Conservation (phyloP, 495 filamentous ascomycete species). For the Baudoinia panamericana region DNA sequence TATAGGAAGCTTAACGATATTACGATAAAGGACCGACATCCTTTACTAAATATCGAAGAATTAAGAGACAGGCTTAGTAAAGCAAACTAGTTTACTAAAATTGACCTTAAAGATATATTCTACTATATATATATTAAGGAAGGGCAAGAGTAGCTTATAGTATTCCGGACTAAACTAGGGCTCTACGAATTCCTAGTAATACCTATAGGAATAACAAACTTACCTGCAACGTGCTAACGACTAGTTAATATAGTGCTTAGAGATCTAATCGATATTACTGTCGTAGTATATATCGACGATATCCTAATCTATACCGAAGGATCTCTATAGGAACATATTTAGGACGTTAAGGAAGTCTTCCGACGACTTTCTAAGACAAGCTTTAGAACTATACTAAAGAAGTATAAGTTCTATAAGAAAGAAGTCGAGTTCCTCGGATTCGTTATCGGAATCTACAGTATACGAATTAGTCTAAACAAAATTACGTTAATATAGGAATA, state of each 20-base stretch:
- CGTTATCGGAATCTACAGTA: neutral
- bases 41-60: slow-evolving; percentile 18
- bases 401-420: too few species aligned
- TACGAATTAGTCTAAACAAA: neutral
- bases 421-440: too few species aligned
- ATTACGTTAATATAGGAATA: slow-evolving; percentile 11
- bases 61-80: neutral
- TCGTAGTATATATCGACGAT: slow-evolving; percentile 11
- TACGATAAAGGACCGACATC: slow-evolving; percentile 20
- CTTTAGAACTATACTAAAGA: slow-evolving; percentile 25
- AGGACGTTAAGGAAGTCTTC: slow-evolving; percentile 2
- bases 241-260: slow-evolving; percentile 8
- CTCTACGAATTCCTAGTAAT: slow-evolving; percentile 11
- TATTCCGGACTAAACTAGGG: slow-evolving; percentile 17
- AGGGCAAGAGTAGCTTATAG: slow-evolving; percentile 22
- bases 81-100: neutral
- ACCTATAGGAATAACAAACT: slow-evolving; percentile 11
- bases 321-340: slow-evolving; percentile 1
- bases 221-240: slow-evolving; percentile 5
- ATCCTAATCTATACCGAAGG: slow-evolving; percentile 14
- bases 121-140: slow-evolving; percentile 12
- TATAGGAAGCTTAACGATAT: slow-evolving; percentile 19
- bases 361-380: slow-evolving; percentile 9
- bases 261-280: slow-evolving; percentile 8
- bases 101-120: slow-evolving; percentile 6